phyloP scores from a whole-genome alignment of 2,329 filamentous ascomycete species.

The Pestalotiopsis fici region DNA sequence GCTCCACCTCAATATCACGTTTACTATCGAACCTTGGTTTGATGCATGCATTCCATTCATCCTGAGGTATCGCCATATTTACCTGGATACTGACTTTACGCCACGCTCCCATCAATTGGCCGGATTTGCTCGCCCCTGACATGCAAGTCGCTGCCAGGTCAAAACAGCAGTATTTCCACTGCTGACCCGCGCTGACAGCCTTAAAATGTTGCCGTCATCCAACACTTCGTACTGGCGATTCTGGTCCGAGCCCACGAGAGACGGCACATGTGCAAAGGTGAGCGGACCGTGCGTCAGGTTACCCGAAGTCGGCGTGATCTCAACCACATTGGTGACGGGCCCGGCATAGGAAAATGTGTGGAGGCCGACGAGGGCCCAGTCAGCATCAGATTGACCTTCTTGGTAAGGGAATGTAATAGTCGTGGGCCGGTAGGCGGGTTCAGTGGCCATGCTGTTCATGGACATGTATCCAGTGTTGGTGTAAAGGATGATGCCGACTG shows the following conservation, averaged over 20 bases:
- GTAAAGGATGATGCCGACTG: slow-evolving; percentile 26
- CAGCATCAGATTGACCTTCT: slow-evolving; percentile 23
- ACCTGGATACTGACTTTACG: too few species aligned
- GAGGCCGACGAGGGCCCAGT: slow-evolving; percentile 27
- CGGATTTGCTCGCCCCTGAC: not conserved
- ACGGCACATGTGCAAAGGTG: slow-evolving; percentile 23
- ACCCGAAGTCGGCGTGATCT: slow-evolving; percentile 17
- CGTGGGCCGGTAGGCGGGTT: slow-evolving; percentile 22
- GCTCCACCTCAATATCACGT: too few species aligned
- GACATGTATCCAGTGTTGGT: slow-evolving; percentile 25
- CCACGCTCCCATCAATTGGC: not conserved
- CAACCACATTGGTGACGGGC: slow-evolving; percentile 19
- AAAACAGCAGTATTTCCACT: not conserved
- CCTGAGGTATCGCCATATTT: too few species aligned
- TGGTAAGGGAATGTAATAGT: slow-evolving; percentile 21
- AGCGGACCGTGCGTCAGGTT: slow-evolving; percentile 28
- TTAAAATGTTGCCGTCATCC: not conserved
- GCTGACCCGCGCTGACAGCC: not conserved
- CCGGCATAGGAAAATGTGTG: slow-evolving; percentile 27
- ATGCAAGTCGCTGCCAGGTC: not conserved
- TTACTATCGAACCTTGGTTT: too few species aligned
- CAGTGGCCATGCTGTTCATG: slow-evolving; percentile 26
- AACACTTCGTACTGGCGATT: not conserved
- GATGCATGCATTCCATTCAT: too few species aligned
- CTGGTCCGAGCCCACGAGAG: slow-evolving; percentile 21